Percentiles rank a stretch among this genome's conserved stretches.
These are phyloP conservation scores for Coleophoma cylindrospora DNA, from an alignment of 2,329 filamentous ascomycete genomes.

Conservation along the genomic window DNA sequence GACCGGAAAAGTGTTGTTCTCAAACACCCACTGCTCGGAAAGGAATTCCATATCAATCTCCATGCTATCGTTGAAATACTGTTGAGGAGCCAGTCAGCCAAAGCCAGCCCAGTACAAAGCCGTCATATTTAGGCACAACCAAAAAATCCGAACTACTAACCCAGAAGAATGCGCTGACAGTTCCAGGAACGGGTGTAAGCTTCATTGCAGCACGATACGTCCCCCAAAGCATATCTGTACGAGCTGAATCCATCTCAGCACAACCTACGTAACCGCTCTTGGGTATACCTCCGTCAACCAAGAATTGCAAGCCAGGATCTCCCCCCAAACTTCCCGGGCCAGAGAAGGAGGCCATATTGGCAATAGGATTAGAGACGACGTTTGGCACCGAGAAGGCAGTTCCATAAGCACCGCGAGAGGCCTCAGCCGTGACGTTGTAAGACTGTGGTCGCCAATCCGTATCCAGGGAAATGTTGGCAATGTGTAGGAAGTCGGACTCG, in stretches of 20 bases:
- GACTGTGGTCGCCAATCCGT: constrained; percentile 62
- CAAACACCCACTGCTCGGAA: constrained; percentile 54
- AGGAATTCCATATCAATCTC: constrained; percentile 82
- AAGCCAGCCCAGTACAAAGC: background rate
- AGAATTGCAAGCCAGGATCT: constrained; percentile 50
- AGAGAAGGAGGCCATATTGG: constrained; percentile 33
- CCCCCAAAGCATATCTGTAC: constrained; percentile 63
- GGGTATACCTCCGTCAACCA: constrained; percentile 39
- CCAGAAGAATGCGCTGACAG: constrained; percentile 79
- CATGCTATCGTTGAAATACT: constrained; percentile 75
- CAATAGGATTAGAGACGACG: constrained; percentile 46
- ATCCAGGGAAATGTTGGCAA: constrained; percentile 41
- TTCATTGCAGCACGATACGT: constrained; percentile 61
- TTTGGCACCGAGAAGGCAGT: constrained; percentile 57
- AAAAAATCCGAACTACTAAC: constrained; percentile 32
- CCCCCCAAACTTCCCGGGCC: constrained; percentile 39
- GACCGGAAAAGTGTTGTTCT: constrained; percentile 49
- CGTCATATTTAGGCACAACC: background rate
- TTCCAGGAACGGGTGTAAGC: constrained; percentile 42
- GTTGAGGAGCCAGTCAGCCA: background rate
- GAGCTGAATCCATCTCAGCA: constrained; percentile 58
- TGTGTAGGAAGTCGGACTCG: constrained; percentile 66
- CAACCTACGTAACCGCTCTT: constrained; percentile 49
- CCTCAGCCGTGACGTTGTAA: constrained; percentile 58
- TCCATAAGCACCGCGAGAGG: constrained; percentile 58